phyloP scores from a whole-genome alignment of 306 rosid genomes.

The Ceratonia siliqua region DNA sequence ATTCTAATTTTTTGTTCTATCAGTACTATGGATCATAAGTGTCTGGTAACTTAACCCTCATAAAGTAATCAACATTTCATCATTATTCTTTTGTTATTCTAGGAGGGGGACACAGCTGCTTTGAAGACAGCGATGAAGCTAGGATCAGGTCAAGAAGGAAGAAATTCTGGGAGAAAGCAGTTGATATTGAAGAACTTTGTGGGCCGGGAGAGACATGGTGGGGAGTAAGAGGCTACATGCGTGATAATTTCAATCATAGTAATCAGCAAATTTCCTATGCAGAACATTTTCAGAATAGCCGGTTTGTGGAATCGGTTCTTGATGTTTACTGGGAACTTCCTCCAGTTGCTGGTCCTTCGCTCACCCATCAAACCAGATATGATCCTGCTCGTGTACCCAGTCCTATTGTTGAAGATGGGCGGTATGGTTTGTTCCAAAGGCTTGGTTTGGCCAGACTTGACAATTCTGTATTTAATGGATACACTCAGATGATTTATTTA shows the following conservation, averaged over 20 bases:
- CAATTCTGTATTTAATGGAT: slow-evolving; percentile 87
- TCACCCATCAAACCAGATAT: slow-evolving; percentile 93
- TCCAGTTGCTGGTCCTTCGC: slow-evolving; percentile 97
- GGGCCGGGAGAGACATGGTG: slow-evolving; percentile 93
- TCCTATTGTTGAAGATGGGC: slow-evolving; percentile 93
- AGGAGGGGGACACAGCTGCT: slow-evolving; percentile 99
- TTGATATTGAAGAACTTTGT: slow-evolving; percentile 83
- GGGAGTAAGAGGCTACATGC: slow-evolving; percentile 93
- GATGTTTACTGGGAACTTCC: slow-evolving; percentile 98
- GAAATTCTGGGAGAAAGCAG: slow-evolving; percentile 93
- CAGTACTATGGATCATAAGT: background rate
- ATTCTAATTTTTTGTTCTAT: background rate
- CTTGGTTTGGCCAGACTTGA: slow-evolving; percentile 78
- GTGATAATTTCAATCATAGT: slow-evolving; percentile 89
- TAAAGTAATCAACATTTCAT: slow-evolving; percentile 22
- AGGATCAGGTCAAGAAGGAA: slow-evolving; percentile 80
- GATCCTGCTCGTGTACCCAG: slow-evolving; percentile 89
- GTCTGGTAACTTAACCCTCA: background rate
- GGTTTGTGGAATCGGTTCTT: slow-evolving; percentile 80
- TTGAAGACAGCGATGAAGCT: slow-evolving; percentile 92
- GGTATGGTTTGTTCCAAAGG: slow-evolving; percentile 76
- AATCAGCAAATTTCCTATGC: slow-evolving; percentile 60
- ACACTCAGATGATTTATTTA: slow-evolving; percentile 96
- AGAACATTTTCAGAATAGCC: slow-evolving; percentile 88
- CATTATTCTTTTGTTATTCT: slow-evolving; percentile 34